Evolutionary conservation across 176 grass and related monocot species (phyloP), one percentile per base, ranked within the genome.

Genomic region (Paspalum notatum): DNA sequence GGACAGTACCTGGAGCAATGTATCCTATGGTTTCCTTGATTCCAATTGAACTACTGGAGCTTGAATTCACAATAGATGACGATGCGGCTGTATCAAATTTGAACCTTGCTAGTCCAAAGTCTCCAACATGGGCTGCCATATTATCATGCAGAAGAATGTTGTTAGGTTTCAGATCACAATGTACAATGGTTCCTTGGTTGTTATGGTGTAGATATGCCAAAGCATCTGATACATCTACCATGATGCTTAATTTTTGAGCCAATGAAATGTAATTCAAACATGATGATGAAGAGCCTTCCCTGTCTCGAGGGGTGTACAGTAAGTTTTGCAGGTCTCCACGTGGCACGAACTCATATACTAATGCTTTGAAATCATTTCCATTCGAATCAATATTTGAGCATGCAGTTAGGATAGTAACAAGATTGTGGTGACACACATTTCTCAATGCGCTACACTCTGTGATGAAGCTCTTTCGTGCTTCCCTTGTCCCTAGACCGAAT

Each of bases 281-380:
- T 39, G 48, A 53, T 32, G 32, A 32, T 32, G 32, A 32, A 12
- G 13, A 18, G 41, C 26, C 16, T 6, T 68, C 8, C 8, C 12
- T 26, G 10, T 3, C 46, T 45, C 11, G 0, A 9, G 13, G 13
- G 7, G 50, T 63, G 51, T 88, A 75, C 0, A 88, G 20, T 21
- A 80, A 72, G 3, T 22, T 24, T 48, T 80, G 58, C 10, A 87
- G 3, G 40, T 63, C 75, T 4, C 83, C 83, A 21, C 20, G 37
- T 47, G 83, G 62, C 83, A 85, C 71, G 51, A 70, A 85, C 22
- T 62, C 52, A 60, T 71, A 79, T 18, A 79, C 75, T 14, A 85
- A 6, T 1, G 75, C 83, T n/a, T 86, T 88, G 55, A 88, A 88
- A 54, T 88, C 73, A 72, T 83, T 65, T 13, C 86, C 86, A 39